A percentile compares a stretch with the other conserved stretches of the same genome.
phyloP scores from a whole-genome alignment of 768 basidiomycete species.

The Lanmaoa rubissima region DNA sequence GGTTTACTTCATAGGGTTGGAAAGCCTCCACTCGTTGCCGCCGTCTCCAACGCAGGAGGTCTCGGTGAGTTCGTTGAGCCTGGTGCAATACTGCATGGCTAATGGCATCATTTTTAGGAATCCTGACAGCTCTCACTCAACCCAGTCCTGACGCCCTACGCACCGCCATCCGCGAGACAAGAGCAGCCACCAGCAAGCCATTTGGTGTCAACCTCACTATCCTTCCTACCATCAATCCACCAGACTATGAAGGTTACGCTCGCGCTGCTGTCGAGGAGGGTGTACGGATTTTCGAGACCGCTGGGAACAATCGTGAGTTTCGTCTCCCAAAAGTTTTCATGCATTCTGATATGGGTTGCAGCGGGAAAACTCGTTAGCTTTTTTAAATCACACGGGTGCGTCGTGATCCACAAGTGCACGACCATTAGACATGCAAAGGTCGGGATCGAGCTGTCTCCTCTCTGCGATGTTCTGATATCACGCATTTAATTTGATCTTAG shows the following conservation, averaged over 20 bases:
- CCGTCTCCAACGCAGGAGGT: conserved; percentile 81
- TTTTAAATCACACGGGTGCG: conserved; percentile 74
- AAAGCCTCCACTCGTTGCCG: conserved; percentile 67
- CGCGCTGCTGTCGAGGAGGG: conserved; percentile 83
- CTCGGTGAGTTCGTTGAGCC: conserved; percentile 47
- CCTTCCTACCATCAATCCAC: conserved; percentile 87
- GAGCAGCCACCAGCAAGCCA: conserved; percentile 62
- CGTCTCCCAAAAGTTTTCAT: not conserved
- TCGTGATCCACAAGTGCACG: conserved; percentile 91
- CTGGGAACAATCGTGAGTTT: conserved; percentile 80
- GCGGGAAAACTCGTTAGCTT: conserved; percentile 76
- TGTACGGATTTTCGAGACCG: conserved; percentile 88
- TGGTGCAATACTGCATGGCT: not conserved
- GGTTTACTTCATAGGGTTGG: conserved; percentile 62
- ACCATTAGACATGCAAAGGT: conserved; percentile 85
- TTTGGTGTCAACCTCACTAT: conserved; percentile 88
- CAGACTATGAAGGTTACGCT: conserved; percentile 85
- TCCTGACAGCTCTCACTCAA: conserved; percentile 87
- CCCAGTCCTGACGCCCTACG: conserved; percentile 82
- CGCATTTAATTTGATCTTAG: conserved; percentile 24
- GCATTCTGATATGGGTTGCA: conserved; percentile 26
- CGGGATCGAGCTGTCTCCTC: conserved; percentile 13
- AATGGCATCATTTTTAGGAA: conserved; percentile 41
- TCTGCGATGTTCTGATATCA: not conserved
- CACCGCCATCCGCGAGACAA: conserved; percentile 75